Evolutionary conservation across 202 grass and related monocot genomes (phyloP), one percentile per base, ranked within the genome.

Genomic region (Bolboschoenoplectus hybrid): DNA sequence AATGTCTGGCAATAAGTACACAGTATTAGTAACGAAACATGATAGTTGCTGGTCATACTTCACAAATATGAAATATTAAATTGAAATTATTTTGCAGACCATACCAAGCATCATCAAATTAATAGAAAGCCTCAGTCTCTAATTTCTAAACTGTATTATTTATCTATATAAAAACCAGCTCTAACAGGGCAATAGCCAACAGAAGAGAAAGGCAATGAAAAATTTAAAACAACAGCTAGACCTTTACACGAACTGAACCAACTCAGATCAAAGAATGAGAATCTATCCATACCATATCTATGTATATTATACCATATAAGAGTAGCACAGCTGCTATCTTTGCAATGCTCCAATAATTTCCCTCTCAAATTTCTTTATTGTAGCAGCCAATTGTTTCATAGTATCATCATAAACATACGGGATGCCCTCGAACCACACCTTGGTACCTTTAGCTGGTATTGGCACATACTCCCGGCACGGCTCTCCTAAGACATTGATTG

Each of bases 401-500:
- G 46, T 94, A 75, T 89, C 91, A 10, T 97, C 94, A 5, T 94
- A 94, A 57, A 97, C 82, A 6, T 90, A 97, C 0, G 92, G 91
- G 75, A 89, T 90, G 52, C 91, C 91, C 73, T 94, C 89, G 0
- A 93, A 90, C 88, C 86, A 92, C 60, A 92, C 87, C 44, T 62
- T 90, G 17, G 61, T 88, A 40, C 85, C 89, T 35, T 85, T 80
- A 10, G 26, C 4, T 1, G 91, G 89, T 51, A 86, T 81, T 0
- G 85, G 85, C 63, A 93, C 85, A 0, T 94, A 93, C n/a, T 90
- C 58, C 20, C 66, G 60, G 74, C 94, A 94, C 2, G 85, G 88
- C 57, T 97, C 94, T 1, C 89, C 94, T 63, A 97, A 67, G 58
- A 93, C 70, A 45, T 94, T 97, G 85, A 97, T 97, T 0, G 92